Base-by-base conservation (phyloP, 2,329 filamentous ascomycete species). In the Lithohypha guttulata region DNA sequence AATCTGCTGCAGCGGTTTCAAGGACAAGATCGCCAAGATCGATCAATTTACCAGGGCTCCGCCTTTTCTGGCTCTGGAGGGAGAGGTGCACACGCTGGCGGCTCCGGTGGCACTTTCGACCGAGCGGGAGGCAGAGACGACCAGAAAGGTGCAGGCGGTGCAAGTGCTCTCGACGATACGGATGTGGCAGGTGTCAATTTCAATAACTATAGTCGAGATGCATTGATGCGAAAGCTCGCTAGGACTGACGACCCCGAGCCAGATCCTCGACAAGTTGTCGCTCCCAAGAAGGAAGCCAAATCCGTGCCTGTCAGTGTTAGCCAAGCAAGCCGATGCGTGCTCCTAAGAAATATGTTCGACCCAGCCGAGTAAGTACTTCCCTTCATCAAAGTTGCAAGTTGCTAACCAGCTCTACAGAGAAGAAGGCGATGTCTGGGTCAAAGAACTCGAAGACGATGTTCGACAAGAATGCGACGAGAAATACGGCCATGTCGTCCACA, bases 111-210 rank as follows among this genome's bases (percentile, higher is more conserved):
- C 55, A 77, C 81, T 53, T 96, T 95, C 58, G 91, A 96, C 61
- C 84, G 89, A 55, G 84, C 86, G 43, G 83, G 85, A 51, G 84
- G 81, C 51, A 79, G 87, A 54, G 85, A 93, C 55, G 84, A 79
- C 59, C 85, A 94, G 56, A 94, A 95, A 64, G 75, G 76, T 50
- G 76, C 83, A 31, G 83, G 84, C 44, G 86, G 86, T 53, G 89
- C 89, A 34, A 94, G 87, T 66, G 91, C 91, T 54, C 71, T 98
- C 37, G 91, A 98, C 64, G 91, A 98, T 59, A 93, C 87, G 46
- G 91, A 98, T 62, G 91, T 98, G 59, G 85, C 84, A 36, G 91
- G 91, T 57, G 89, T 98, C 64, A 96, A 96, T 67, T 96, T 96
- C 81, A 94, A 86, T 74, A 95, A 95, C 64, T 95, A 93, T 70